Conservation (phyloP, 176 grass and related monocot genomes). For the barley (Hordeum vulgare) region MorexV3_pseudomolecules_assembly NC_058524.1:62776580-62777079, state of each 20-base stretch:
- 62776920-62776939: not conserved
- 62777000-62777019: not conserved
- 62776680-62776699: not conserved
- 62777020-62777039: not conserved
- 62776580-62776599: not conserved
- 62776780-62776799: slow-evolving; percentile 50
- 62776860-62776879: not conserved
- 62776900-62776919: not conserved
- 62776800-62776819: slow-evolving; percentile 64
- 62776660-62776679: not conserved
- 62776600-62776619: not conserved
- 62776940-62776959: not conserved
- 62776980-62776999: not conserved
- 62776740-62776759: slow-evolving; percentile 7
- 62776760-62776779: not conserved
- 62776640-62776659: not conserved
- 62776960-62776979: not conserved
- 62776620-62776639: not conserved
- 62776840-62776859: slow-evolving; percentile 76
- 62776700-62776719: not conserved
- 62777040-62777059: not conserved
- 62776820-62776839: slow-evolving; percentile 49
- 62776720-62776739: not conserved
- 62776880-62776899: not conserved
- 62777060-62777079: not conserved